Evolutionary conservation across 1,284 basidiomycete species (phyloP).

Genomic region (Trichosporon sp.): DNA sequence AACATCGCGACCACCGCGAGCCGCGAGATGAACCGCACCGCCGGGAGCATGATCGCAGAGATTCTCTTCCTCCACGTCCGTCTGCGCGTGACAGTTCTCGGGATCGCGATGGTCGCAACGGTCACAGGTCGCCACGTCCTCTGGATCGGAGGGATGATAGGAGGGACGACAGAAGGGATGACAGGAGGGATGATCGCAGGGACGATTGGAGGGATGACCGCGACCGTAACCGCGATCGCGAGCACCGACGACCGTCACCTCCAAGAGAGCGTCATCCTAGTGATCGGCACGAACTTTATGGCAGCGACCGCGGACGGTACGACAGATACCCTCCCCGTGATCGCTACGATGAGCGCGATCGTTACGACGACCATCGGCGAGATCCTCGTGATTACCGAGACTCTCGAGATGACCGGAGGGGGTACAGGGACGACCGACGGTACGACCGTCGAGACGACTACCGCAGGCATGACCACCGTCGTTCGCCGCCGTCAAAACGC

Average conservation of each 20-base stretch:
- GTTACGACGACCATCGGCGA: not conserved
- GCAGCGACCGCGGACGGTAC: slow-evolving; percentile 5
- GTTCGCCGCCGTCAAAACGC: not conserved
- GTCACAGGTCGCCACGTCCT: not conserved
- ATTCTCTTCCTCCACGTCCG: not conserved
- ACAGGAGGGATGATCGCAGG: not conserved
- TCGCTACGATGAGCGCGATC: not conserved
- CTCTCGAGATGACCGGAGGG: not conserved
- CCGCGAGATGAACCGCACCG: not conserved
- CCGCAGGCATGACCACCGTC: not conserved
- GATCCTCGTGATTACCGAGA: not conserved
- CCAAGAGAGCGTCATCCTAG: not conserved
- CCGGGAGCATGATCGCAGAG: not conserved
- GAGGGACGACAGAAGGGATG: not conserved
- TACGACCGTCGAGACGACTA: not conserved
- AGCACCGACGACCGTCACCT: not conserved
- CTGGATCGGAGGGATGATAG: not conserved
- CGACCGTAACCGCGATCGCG: not conserved
- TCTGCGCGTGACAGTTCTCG: not conserved
- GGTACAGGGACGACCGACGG: not conserved
- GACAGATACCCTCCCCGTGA: not conserved
- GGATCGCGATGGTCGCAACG: not conserved
- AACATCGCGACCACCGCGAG: not conserved
- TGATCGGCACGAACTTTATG: not conserved
- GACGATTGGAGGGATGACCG: slow-evolving; percentile 4